Evolutionary conservation across 2,329 filamentous ascomycete species (phyloP), one percentile per base, ranked within the genome.

Genomic region (Periconia sp.): DNA sequence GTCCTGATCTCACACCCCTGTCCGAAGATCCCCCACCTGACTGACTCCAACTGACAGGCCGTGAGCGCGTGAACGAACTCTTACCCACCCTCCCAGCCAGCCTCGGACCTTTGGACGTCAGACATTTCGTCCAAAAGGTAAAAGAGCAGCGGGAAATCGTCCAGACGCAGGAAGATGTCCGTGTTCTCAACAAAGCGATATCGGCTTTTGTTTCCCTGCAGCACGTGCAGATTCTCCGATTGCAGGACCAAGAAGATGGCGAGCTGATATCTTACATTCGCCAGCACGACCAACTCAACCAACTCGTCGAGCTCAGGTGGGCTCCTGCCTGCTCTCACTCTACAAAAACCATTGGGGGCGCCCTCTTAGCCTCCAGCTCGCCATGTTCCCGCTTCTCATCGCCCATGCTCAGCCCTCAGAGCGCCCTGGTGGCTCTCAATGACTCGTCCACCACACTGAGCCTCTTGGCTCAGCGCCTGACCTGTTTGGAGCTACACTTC

Each of bases 401-500:
- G 6, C 84, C 85, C 1, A 84, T 85, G 71, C 79, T 88, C 54
- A 85, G 83, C 59, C 82, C 85, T 0, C 79, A 82, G 56, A 83
- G 82, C 55, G 82, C 82, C 3, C 69, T 83, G 14, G 76, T 77
- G 10, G 75, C 86, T 13, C 74, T 79, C 33, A 70, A 75, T 35
- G 73, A 76, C 9, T 79, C 80, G 1, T 75, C 79, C 3, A 70
- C 73, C 11, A 79, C 76, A 1, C 71, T 86, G 23, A 73, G 78
- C 2, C 75, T 76, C 2, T 72, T 86, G 37, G 84, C 82, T 6
- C 76, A 77, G 55, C 78, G 82, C n/a, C 71, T 88, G 41, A 84
- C 81, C 13, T 84, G 83, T 62, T 73, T 89, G 17, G 85, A 87
- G 58, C 70, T 89, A 20, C 85, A 86, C 60, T 87, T 87, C 60